Base-by-base conservation (phyloP, 345 rosid genomes). In the Syzygium jambos region DNA sequence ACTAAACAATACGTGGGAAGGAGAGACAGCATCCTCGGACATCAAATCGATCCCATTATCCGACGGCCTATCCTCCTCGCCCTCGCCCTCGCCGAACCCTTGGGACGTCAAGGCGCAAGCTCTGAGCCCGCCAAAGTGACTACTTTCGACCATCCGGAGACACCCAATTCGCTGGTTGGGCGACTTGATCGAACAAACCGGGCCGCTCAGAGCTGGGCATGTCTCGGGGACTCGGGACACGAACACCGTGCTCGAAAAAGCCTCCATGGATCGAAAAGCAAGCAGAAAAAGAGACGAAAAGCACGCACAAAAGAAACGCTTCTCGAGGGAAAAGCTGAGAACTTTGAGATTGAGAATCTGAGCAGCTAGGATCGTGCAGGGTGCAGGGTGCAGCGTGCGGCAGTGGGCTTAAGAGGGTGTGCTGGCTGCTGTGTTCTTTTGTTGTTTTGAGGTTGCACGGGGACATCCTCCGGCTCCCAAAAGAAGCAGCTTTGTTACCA, bases 1-100 rank as follows among this genome's bases (percentile, higher is more conserved):
- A 85, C 15, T 54, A 41, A n/a, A 52, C 55, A 51, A 57, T 84
- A 97, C 99, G 95, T 95, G 90, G 88, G 94, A 89, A 49, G 90
- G 63, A 78, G 96, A 93, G 85, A 91, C 65, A 27, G 73, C 27
- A 21, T 92, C 95, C 27, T 89, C 93, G 87, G 94, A 91, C n/a
- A 90, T 87, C 27, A 90, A 87, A 87, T 89, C 90, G 87, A 90
- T 84, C 85, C 92, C 94, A 88, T 89, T 89, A 52, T 88, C 89
- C 82, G 73, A 84, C 4, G 93, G 88, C 49, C 52, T 59, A 78
- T 88, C 91, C 54, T 93, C 96, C 11, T 87, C 95, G 38, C 86
- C 91, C 85, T 91, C 95, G 30, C 86, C 91, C 84, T 91, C 94
- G 30, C 86, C 88, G 14, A 96, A 85, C 1, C 89, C 89, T n/a